Evolutionary conservation across 2,329 filamentous ascomycete species (phyloP).

Genomic region (Aspergillus niger): DNA sequence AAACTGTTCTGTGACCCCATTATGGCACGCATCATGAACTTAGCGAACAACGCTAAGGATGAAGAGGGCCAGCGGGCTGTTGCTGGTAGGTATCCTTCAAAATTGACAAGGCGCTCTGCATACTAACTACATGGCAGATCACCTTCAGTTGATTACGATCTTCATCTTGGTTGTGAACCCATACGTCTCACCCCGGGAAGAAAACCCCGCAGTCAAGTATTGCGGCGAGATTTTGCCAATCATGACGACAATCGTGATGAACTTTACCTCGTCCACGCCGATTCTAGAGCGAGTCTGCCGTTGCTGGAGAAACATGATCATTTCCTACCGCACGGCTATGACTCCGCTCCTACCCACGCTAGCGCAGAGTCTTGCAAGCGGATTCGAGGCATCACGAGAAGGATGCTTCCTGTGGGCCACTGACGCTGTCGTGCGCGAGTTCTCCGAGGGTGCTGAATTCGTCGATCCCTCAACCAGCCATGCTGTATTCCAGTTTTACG

Average conservation of each 20-base stretch:
- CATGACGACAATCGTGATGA: conserved; percentile 80
- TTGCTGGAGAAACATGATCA: conserved; percentile 96
- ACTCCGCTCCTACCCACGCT: conserved; percentile 79
- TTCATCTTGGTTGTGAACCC: conserved; percentile 81
- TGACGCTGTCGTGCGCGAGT: conserved; percentile 90
- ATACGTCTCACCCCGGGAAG: conserved; percentile 68
- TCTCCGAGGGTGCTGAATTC: conserved; percentile 84
- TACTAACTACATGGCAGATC: conserved; percentile 58
- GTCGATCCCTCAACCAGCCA: conserved; percentile 80
- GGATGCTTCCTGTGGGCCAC: conserved; percentile 99
- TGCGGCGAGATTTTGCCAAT: conserved; percentile 93
- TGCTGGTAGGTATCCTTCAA: conserved; percentile 59
- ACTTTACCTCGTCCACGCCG: conserved; percentile 80
- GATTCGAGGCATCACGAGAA: conserved; percentile 83
- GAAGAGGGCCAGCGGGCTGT: conserved; percentile 82
- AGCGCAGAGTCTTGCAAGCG: conserved; percentile 82
- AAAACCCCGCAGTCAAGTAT: conserved; percentile 92
- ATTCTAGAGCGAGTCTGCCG: conserved; percentile 92
- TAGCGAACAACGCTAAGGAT: conserved; percentile 81
- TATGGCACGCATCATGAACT: conserved; percentile 77
- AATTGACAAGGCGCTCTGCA: not conserved
- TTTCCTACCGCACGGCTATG: conserved; percentile 90
- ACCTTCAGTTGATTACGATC: conserved; percentile 86
- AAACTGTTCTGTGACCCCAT: conserved; percentile 94
- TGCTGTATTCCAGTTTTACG: conserved; percentile 91